A percentile compares a stretch with the other conserved stretches of the same genome.
Evolutionary conservation across 2,329 filamentous ascomycete species (phyloP).

Genomic region (Beauveria asiatica): DNA sequence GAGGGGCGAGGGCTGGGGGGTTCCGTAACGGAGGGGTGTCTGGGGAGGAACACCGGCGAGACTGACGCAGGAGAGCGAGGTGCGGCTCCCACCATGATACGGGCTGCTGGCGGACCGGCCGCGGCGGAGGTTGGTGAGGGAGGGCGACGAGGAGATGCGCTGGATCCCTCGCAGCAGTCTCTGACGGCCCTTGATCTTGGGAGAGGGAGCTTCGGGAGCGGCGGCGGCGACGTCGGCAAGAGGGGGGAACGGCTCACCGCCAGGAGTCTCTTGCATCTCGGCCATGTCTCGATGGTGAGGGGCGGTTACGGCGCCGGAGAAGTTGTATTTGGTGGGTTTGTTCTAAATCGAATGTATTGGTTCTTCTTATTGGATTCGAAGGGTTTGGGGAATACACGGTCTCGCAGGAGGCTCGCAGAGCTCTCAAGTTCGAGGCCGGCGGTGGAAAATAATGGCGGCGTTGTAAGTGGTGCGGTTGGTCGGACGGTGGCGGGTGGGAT

Average conservation of each 20-base stretch:
- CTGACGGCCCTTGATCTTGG: slow-evolving; percentile 59
- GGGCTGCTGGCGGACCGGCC: slow-evolving; percentile 60
- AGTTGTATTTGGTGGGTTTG: neutral
- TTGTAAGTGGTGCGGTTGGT: slow-evolving; percentile 1
- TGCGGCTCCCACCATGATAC: slow-evolving; percentile 41
- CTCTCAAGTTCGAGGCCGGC: neutral
- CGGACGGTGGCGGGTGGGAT: neutral
- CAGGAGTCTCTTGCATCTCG: slow-evolving; percentile 18
- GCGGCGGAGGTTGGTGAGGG: slow-evolving; percentile 55
- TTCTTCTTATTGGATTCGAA: neutral
- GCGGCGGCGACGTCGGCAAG: slow-evolving; percentile 7
- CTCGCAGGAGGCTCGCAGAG: neutral
- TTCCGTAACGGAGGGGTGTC: slow-evolving; percentile 22
- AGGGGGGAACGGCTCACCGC: slow-evolving; percentile 15
- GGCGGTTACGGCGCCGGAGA: neutral
- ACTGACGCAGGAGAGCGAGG: slow-evolving; percentile 46
- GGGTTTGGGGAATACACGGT: neutral
- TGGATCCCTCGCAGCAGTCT: slow-evolving; percentile 66
- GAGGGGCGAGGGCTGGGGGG: slow-evolving; percentile 33
- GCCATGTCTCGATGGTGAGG: slow-evolving; percentile 6
- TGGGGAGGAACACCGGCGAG: slow-evolving; percentile 31
- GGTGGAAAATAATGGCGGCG: neutral
- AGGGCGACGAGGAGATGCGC: slow-evolving; percentile 73
- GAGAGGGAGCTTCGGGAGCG: slow-evolving; percentile 17
- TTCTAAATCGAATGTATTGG: neutral